These are phyloP conservation scores for Przewalskia tangutica DNA, from an alignment of 257 asterid genomes.

Conservation along the genomic window DNA sequence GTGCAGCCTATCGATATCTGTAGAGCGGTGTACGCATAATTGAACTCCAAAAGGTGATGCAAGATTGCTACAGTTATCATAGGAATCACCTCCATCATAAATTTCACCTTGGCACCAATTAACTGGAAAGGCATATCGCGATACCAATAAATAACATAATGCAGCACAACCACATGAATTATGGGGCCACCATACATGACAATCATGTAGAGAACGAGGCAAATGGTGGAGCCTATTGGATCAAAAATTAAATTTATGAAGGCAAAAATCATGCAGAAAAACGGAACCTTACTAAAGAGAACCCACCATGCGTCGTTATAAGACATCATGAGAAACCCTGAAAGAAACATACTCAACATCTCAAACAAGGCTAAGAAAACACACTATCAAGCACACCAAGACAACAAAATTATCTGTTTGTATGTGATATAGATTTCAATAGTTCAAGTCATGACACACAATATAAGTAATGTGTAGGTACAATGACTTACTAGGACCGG, in stretches of 20 bases:
- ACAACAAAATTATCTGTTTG: not conserved
- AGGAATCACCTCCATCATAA: not conserved
- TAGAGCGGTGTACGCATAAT: not conserved
- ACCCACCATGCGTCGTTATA: not conserved
- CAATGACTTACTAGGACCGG: not conserved
- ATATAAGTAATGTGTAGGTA: not conserved
- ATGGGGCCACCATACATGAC: not conserved
- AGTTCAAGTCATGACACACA: not conserved
- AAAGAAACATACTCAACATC: not conserved
- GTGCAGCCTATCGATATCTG: not conserved
- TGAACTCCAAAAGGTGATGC: not conserved
- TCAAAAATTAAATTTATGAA: not conserved
- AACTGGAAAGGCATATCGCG: not conserved
- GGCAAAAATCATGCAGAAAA: not conserved
- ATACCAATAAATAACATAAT: not conserved
- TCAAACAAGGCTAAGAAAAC: not conserved
- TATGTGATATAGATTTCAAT: not conserved
- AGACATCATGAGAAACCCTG: not conserved
- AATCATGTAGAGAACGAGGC: too few relatives aligned
- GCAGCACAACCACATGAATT: not conserved
- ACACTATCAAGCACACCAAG: not conserved
- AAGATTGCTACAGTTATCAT: not conserved
- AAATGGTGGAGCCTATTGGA: not conserved
- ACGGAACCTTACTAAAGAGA: not conserved
- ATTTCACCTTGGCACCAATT: not conserved